Evolutionary conservation across 495 filamentous ascomycete genomes (phyloP).

Genomic region (Platismatia glauca): DNA sequence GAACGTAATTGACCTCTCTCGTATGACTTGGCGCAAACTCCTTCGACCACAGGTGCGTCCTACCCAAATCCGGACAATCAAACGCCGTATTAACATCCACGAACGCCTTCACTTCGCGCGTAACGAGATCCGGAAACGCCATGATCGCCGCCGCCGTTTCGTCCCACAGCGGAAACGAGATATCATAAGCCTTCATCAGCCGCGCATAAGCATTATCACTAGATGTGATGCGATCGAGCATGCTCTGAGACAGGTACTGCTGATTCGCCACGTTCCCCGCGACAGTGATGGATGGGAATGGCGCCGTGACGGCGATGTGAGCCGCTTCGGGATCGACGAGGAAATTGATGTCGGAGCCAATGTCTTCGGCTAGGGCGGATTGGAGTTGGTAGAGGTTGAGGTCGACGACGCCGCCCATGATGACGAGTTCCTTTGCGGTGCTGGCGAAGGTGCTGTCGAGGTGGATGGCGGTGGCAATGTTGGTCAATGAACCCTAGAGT

Average conservation of each 20-base stretch:
- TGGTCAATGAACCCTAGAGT: conserved; percentile 32
- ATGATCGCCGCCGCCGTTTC: conserved; percentile 35
- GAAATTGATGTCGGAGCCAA: conserved; percentile 35
- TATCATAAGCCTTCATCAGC: conserved; percentile 32
- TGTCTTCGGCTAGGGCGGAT: conserved; percentile 25
- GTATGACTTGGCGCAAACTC: conserved; percentile 28
- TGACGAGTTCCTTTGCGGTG: conserved; percentile 33
- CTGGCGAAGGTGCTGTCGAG: conserved; percentile 31
- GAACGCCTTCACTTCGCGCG: conserved; percentile 28
- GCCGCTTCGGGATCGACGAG: conserved; percentile 38
- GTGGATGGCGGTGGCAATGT: conserved; percentile 35
- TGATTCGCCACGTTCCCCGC: conserved; percentile 36
- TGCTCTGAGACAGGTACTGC: conserved; percentile 27
- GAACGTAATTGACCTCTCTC: conserved; percentile 30
- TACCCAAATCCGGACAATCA: conserved; percentile 32
- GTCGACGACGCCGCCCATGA: conserved; percentile 37
- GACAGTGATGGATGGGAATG: conserved; percentile 35
- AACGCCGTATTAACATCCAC: conserved; percentile 32
- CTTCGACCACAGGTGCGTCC: conserved; percentile 31
- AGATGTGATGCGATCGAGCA: conserved; percentile 25
- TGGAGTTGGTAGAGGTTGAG: conserved; percentile 32
- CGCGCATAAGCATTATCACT: conserved; percentile 27
- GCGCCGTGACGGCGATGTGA: conserved; percentile 34
- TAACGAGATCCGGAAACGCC: conserved; percentile 29
- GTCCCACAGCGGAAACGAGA: conserved; percentile 34